These are phyloP conservation scores for Hyaloscypha finlandica DNA, from an alignment of 495 filamentous ascomycete species.

Conservation along the genomic window DNA sequence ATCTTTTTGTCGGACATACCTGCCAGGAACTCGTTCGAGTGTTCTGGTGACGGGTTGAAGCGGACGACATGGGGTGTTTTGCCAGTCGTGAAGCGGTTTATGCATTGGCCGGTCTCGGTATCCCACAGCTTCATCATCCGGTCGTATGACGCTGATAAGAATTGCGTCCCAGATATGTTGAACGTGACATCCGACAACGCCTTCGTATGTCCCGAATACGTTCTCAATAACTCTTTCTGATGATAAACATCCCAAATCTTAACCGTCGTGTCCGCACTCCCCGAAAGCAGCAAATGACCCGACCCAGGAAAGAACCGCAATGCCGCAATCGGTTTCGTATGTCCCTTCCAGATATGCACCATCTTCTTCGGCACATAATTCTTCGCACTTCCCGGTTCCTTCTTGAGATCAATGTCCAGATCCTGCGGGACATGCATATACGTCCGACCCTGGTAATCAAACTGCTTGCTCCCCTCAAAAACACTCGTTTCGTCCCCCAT, in stretches of 20 bases:
- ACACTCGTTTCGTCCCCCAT: slow-evolving; percentile 75
- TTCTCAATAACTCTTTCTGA: slow-evolving; percentile 80
- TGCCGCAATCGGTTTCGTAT: slow-evolving; percentile 82
- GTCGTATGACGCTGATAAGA: slow-evolving; percentile 92
- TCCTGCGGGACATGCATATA: slow-evolving; percentile 98
- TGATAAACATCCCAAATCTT: slow-evolving; percentile 97
- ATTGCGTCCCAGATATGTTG: slow-evolving; percentile 75
- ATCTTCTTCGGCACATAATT: slow-evolving; percentile 95
- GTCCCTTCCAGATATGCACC: slow-evolving; percentile 84
- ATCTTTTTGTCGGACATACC: slow-evolving; percentile 99
- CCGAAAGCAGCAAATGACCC: slow-evolving; percentile 85
- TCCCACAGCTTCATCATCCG: slow-evolving; percentile 97
- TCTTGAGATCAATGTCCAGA: slow-evolving; percentile 82
- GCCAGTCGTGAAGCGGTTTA: slow-evolving; percentile 84
- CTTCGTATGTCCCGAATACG: slow-evolving; percentile 89
- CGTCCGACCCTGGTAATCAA: slow-evolving; percentile 90
- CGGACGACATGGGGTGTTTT: slow-evolving; percentile 94
- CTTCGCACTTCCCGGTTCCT: slow-evolving; percentile 74
- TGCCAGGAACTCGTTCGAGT: slow-evolving; percentile 86
- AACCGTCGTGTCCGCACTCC: slow-evolving; percentile 82
- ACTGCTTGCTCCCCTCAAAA: slow-evolving; percentile 80
- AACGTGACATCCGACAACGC: slow-evolving; percentile 89
- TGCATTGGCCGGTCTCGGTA: slow-evolving; percentile 87
- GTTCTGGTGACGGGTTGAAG: slow-evolving; percentile 81
- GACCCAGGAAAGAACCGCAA: slow-evolving; percentile 84